Base-by-base conservation (phyloP, 2,329 filamentous ascomycete genomes). In the Pezicula radicicola region DNA sequence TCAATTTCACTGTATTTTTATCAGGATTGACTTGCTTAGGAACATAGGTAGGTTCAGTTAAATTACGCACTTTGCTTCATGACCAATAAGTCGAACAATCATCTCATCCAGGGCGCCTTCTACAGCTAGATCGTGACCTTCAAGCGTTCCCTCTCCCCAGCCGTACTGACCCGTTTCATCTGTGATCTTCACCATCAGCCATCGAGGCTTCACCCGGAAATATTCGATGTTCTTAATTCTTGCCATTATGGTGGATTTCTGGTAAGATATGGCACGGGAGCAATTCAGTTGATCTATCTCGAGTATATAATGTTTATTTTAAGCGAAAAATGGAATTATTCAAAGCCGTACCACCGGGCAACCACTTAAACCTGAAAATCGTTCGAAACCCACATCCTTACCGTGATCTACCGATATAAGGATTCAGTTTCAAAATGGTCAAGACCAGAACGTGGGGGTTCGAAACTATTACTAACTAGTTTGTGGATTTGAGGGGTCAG, bases 111-210 rank as follows among this genome's bases (percentile, higher is more conserved):
- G 70, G 49, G 85, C 85, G 0, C 88, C 88, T 65, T 91, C 88
- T 0, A 91, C 85, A 2, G 87, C 85, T 52, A 88, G 79, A 1
- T 83, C 84, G 60, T 91, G 88, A 0, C 87, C 88, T 68, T 91
- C 87, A 0, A 91, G 70, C 0, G 85, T 87, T 0, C 84, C 86
- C 65, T 91, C 88, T 16, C 88, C 88, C 88, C 88, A 91, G 7
- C 88, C 88, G 47, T 77, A 72, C 30, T 80, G 75, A 3, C 81
- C 85, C 2, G 76, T 75, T 33, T 84, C 80, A 63, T 91, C 87
- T 1, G 80, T 84, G 56, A 91, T 79, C 66, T 91, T 91, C 59
- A 91, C 87, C 58, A 91, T 89, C 1, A 91, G 75, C 87, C 87
- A 91, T 41, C 88, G 75, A 15, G 88, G 88, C 44, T 85, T 84